Percentiles rank a stretch among this genome's conserved stretches.
phyloP scores from a whole-genome alignment of 371 early-diverging fungal species.

The Mucor saturninus region DNA sequence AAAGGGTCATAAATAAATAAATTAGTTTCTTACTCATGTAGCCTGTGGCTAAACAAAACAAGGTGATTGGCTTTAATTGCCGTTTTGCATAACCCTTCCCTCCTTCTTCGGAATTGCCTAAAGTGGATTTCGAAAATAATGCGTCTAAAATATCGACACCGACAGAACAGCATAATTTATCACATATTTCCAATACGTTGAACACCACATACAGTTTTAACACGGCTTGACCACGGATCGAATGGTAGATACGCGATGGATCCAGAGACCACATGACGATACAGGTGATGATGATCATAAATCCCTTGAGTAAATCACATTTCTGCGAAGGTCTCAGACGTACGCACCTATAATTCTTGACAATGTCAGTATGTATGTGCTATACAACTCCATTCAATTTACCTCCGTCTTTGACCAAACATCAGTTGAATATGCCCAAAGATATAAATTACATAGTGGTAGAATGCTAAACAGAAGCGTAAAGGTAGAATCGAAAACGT shows the following conservation, averaged over 20 bases:
- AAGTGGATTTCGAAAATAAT: conserved; percentile 74
- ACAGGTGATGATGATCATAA: conserved; percentile 75
- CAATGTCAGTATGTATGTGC: background rate
- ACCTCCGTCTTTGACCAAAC: conserved; percentile 32
- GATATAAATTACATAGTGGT: conserved; percentile 35
- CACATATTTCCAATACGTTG: conserved; percentile 93
- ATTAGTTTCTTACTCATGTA: conserved; percentile 69
- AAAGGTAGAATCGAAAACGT: conserved; percentile 93
- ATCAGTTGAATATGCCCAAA: conserved; percentile 24
- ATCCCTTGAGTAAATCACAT: conserved; percentile 85
- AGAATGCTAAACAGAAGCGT: conserved; percentile 76
- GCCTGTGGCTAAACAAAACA: conserved; percentile 73
- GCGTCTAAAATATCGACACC: conserved; percentile 95
- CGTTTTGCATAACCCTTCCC: conserved; percentile 38
- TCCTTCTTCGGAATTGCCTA: conserved; percentile 43
- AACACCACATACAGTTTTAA: conserved; percentile 97
- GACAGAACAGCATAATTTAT: conserved; percentile 90
- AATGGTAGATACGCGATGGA: conserved; percentile 90
- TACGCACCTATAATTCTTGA: conserved; percentile 25
- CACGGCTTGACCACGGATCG: conserved; percentile 92
- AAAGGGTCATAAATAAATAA: no score
- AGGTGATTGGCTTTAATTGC: conserved; percentile 59
- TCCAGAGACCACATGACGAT: conserved; percentile 79
- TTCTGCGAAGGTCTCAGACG: conserved; percentile 79
- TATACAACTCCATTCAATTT: background rate